Evolutionary conservation across 192 early-diverging fungal genomes (phyloP).

Genomic region (Coemansia sp.): DNA sequence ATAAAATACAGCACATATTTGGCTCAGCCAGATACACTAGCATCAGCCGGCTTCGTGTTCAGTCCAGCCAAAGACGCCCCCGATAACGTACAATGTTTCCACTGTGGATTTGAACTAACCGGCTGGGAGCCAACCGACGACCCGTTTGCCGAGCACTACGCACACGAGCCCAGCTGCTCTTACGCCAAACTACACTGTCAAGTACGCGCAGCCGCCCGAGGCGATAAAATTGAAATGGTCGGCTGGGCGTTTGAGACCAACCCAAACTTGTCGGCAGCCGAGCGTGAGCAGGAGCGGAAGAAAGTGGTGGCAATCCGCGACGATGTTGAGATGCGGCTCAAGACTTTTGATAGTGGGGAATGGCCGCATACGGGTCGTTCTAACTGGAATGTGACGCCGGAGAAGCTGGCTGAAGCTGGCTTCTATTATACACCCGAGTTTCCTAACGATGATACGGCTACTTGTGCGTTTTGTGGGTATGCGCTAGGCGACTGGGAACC

Average conservation of each 20-base stretch:
- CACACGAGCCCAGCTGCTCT: slow-evolving; percentile 38
- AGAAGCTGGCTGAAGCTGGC: slow-evolving; percentile 46
- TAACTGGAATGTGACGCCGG: slow-evolving; percentile 45
- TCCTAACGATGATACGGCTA: slow-evolving; percentile 41
- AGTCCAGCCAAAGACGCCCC: slow-evolving; percentile 45
- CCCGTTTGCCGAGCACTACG: slow-evolving; percentile 51
- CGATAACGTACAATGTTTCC: slow-evolving; percentile 54
- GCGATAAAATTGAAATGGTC: slow-evolving; percentile 31
- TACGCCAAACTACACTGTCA: slow-evolving; percentile 49
- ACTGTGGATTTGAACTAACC: slow-evolving; percentile 49
- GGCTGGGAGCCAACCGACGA: slow-evolving; percentile 53
- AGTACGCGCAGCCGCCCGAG: slow-evolving; percentile 16
- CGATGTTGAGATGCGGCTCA: slow-evolving; percentile 19
- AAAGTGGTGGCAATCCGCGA: slow-evolving; percentile 19
- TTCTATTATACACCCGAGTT: slow-evolving; percentile 52
- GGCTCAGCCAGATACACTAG: slow-evolving; percentile 48
- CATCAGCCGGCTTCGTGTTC: slow-evolving; percentile 53
- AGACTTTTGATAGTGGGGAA: slow-evolving; percentile 22
- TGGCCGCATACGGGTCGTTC: slow-evolving; percentile 46
- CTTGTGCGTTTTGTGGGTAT: slow-evolving; percentile 50
- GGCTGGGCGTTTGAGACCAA: slow-evolving; percentile 28
- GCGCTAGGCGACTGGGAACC: slow-evolving; percentile 53
- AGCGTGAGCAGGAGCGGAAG: not conserved
- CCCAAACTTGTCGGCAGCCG: not conserved
- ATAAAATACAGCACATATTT: slow-evolving; percentile 40